Percentiles rank a stretch among this genome's conserved stretches.
Conservation (phyloP, 164 flowering plant species). For the Platanus orientalis region DNA sequence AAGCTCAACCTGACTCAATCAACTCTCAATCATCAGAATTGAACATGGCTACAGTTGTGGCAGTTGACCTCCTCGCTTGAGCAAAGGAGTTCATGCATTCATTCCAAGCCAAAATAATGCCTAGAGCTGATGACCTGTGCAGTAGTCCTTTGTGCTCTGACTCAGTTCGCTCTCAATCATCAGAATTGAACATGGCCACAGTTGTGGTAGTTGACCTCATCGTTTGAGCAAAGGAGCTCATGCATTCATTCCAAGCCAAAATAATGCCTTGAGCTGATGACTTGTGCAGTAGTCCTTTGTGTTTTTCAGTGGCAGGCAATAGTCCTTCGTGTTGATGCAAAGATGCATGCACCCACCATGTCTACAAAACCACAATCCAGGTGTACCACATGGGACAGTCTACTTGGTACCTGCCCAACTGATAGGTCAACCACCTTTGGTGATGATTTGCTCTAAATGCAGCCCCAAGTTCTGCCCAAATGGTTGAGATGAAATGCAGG, state of each 20-base stretch:
- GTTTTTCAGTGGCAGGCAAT: too few species aligned
- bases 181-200: not conserved
- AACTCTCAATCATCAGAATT: not conserved
- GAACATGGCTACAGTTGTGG: not conserved
- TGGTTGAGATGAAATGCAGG: not conserved
- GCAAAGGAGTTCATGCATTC: not conserved
- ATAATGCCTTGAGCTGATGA: not conserved
- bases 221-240: not conserved
- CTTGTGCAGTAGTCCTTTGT: too few species aligned
- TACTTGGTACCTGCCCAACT: not conserved
- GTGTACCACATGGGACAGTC: conserved; percentile 4
- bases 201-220: conserved; percentile 1
- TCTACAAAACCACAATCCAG: not conserved
- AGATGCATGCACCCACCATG: not conserved
- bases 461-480: not conserved
- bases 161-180: too few species aligned
- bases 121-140: not conserved
- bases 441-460: not conserved
- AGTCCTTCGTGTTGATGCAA: too few species aligned
- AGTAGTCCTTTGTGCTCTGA: too few species aligned
- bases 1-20: not conserved
- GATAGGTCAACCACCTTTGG: not conserved
- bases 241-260: not conserved
- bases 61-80: not conserved
- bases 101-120: not conserved